phyloP scores from a whole-genome alignment of 2,329 filamentous ascomycete genomes.

The Xylaria multiplex region DNA sequence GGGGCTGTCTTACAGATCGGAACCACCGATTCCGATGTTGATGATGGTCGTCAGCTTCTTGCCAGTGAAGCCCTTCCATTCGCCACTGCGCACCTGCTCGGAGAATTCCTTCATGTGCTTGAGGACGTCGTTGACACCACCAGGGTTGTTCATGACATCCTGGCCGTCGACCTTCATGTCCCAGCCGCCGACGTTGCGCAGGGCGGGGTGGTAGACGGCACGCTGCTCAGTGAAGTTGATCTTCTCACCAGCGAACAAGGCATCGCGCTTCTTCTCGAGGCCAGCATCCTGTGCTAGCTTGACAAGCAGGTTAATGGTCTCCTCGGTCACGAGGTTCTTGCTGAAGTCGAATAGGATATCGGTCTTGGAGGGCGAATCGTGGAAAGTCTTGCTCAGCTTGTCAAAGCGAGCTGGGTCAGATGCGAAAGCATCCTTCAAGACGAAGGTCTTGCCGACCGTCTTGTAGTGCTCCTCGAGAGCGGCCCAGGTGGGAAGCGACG shows the following conservation, averaged over 20 bases:
- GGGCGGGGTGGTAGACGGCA: slow-evolving; percentile 93
- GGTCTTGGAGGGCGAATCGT: slow-evolving; percentile 78
- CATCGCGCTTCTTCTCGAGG: slow-evolving; percentile 92
- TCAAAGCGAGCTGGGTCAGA: slow-evolving; percentile 88
- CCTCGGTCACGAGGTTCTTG: slow-evolving; percentile 97
- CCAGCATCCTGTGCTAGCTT: slow-evolving; percentile 92
- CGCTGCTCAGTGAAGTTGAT: slow-evolving; percentile 99
- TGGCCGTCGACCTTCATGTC: slow-evolving; percentile 86
- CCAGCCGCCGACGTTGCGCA: slow-evolving; percentile 89
- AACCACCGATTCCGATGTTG: slow-evolving; percentile 98
- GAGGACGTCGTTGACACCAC: slow-evolving; percentile 89
- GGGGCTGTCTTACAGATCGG: slow-evolving; percentile 80
- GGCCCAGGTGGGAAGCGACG: slow-evolving; percentile 86
- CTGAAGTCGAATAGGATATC: slow-evolving; percentile 98
- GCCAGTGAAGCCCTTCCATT: slow-evolving; percentile 97
- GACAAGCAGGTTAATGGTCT: slow-evolving; percentile 86
- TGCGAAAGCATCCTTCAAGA: slow-evolving; percentile 92
- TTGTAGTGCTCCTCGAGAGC: slow-evolving; percentile 92
- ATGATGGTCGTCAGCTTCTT: slow-evolving; percentile 97
- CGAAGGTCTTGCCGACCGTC: slow-evolving; percentile 85
- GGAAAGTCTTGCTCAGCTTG: slow-evolving; percentile 89
- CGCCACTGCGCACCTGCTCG: slow-evolving; percentile 90
- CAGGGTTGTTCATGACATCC: slow-evolving; percentile 89
- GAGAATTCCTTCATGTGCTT: slow-evolving; percentile 99
- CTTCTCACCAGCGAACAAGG: slow-evolving; percentile 97